phyloP scores from a whole-genome alignment of 257 asterid species.

The Salvia miltiorrhiza region DNA sequence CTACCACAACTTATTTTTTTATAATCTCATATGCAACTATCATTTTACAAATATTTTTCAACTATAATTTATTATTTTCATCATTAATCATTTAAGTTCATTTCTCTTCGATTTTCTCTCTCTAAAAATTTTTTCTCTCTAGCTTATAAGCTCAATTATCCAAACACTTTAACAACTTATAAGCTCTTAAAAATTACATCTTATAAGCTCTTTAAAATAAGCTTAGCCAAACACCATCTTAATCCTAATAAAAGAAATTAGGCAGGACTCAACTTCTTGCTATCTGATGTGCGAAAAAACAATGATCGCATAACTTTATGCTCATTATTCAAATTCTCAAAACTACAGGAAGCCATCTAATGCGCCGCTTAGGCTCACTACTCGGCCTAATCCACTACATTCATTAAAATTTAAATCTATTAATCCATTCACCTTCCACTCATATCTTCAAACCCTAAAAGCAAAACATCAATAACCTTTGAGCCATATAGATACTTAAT shows the following conservation, averaged over 20 bases:
- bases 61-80: too few relatives aligned
- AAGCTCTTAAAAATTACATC: too few relatives aligned
- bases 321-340: conserved; percentile 6
- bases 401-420: conserved; percentile 4
- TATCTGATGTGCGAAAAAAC: conserved; percentile 17
- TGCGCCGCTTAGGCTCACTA: conserved; percentile 30
- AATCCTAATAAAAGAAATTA: conserved; percentile 22
- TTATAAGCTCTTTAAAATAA: too few relatives aligned
- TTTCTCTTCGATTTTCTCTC: too few relatives aligned
- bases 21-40: too few relatives aligned
- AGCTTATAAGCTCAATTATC: too few relatives aligned
- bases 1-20: too few relatives aligned
- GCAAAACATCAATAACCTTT: neutral
- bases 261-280: conserved; percentile 31
- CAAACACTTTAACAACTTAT: too few relatives aligned
- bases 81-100: too few relatives aligned
- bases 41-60: too few relatives aligned
- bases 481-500: neutral
- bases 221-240: neutral
- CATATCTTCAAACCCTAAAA: conserved; percentile 26
- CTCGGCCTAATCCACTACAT: conserved; percentile 32
- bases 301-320: neutral
- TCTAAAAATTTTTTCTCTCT: too few relatives aligned
- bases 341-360: conserved; percentile 23
- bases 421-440: neutral